Conservation (phyloP, 2,329 filamentous ascomycete species). For the Penicillium sp. region DNA sequence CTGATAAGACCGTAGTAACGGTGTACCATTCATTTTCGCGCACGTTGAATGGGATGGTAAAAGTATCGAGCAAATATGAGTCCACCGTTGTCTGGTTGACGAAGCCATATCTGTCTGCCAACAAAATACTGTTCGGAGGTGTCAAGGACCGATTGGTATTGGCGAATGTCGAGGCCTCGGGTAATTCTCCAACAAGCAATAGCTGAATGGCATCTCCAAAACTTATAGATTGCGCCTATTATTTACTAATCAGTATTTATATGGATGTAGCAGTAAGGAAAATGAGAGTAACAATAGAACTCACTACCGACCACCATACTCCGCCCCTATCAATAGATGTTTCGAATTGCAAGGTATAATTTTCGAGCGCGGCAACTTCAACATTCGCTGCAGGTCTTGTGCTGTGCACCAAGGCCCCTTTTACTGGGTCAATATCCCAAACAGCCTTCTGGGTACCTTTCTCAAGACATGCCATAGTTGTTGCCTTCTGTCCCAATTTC, state of each 20-base stretch:
- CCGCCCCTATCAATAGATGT: constrained; percentile 1
- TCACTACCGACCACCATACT: constrained; percentile 6
- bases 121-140: constrained; percentile 4
- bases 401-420: constrained; percentile 4
- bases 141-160: constrained; percentile 6
- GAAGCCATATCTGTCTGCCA: constrained; percentile 4
- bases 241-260: not conserved
- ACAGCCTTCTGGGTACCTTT: constrained; percentile 1
- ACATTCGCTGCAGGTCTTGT: not conserved
- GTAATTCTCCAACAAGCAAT: constrained; percentile 4
- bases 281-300: not conserved
- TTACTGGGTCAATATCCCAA: not conserved
- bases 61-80: constrained; percentile 1
- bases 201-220: constrained; percentile 3
- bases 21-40: constrained; percentile 8
- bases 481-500: constrained; percentile 1
- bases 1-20: not conserved
- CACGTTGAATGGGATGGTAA: constrained; percentile 3
- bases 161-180: constrained; percentile 4
- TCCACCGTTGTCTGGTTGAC: constrained; percentile 10
- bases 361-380: not conserved
- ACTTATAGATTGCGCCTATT: not conserved
- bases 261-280: not conserved
- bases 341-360: constrained; percentile 3
- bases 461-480: constrained; percentile 4